Conservation (phyloP, 768 basidiomycete genomes). For the Postia placenta region DNA sequence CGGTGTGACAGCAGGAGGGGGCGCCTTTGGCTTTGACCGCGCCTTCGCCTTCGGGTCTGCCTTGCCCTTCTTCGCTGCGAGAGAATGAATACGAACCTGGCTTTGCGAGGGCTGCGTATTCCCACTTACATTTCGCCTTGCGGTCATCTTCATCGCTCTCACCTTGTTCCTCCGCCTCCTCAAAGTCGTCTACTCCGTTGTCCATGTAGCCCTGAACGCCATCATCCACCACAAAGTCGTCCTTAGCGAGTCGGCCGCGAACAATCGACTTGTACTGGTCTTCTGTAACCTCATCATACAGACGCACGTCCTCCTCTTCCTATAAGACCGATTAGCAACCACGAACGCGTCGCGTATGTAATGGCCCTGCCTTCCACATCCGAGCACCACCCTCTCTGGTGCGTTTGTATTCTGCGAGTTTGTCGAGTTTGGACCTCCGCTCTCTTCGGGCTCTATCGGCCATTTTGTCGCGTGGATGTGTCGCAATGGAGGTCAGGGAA, state of each 20-base stretch:
- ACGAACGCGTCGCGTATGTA: conserved; percentile 12
- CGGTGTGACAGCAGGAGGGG: conserved; percentile 44
- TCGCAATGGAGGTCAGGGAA: not conserved
- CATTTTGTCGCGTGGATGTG: conserved; percentile 14
- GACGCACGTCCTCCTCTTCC: conserved; percentile 52
- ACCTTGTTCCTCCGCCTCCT: conserved; percentile 49
- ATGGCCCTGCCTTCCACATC: conserved; percentile 45
- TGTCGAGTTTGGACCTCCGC: conserved; percentile 30
- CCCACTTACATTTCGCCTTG: conserved; percentile 30
- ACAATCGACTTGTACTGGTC: conserved; percentile 88
- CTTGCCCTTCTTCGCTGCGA: conserved; percentile 36
- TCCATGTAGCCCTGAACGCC: conserved; percentile 89
- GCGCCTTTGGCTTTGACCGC: conserved; percentile 42
- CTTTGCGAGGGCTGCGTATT: conserved; percentile 12
- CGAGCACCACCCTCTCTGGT: conserved; percentile 54
- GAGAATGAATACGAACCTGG: conserved; percentile 17
- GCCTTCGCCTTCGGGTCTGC: conserved; percentile 33
- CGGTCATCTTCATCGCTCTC: conserved; percentile 51
- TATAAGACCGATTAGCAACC: conserved; percentile 10
- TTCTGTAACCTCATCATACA: conserved; percentile 90
- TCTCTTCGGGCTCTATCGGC: conserved; percentile 22
- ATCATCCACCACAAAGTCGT: conserved; percentile 97
- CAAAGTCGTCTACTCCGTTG: conserved; percentile 96
- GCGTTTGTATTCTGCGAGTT: conserved; percentile 55
- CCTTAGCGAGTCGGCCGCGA: conserved; percentile 67